Evolutionary conservation across 2,329 filamentous ascomycete genomes (phyloP), one percentile per base, ranked within the genome.

Genomic region (Drechslerella dactyloides): DNA sequence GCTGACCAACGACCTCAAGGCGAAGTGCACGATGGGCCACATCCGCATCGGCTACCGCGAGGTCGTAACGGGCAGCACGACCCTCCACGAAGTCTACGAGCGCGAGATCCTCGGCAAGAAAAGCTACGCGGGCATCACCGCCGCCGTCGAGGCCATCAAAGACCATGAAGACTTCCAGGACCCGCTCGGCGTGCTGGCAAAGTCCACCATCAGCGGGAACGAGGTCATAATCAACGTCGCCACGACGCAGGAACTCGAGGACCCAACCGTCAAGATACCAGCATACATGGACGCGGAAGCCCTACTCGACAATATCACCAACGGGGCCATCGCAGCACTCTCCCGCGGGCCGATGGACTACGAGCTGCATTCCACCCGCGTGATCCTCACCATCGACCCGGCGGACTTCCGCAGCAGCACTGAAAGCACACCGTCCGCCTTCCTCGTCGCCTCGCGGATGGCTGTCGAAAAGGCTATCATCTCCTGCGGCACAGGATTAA

Each of bases 31-130:
- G 17, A 96, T 96, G 82, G 93, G 93, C 11, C 88, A 87, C 59
- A 96, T 99, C 73, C 90, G 96, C 76, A 96, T 99, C 70, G 92
- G 96, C 75, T 99, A 97, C 80, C 89, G 96, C 61, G 94, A 99
- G 81, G 89, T 88, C 53, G 82, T 94, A 8, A 85, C 87, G 0
- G 81, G 82, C 1, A 76, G 83, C 0, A 81, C 85, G 0, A 84
- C 87, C 40, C 51, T 70, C 15, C 85, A 84, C 23, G 84, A 85
- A 58, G 81, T 87, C 2, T 92, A 92, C 77, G 91, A 97, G 76
- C 89, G 88, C 48, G 86, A 89, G 2, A 86, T 97, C 19, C 90
- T 90, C 5, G 90, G 91, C 50, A 93, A 91, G 77, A 82, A 85
- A 48, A 90, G 90, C 7, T 92, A 87, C 78, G 93, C 91, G 2